Base-by-base conservation (phyloP, 1,284 basidiomycete genomes). In the Tremellales sp. region DNA sequence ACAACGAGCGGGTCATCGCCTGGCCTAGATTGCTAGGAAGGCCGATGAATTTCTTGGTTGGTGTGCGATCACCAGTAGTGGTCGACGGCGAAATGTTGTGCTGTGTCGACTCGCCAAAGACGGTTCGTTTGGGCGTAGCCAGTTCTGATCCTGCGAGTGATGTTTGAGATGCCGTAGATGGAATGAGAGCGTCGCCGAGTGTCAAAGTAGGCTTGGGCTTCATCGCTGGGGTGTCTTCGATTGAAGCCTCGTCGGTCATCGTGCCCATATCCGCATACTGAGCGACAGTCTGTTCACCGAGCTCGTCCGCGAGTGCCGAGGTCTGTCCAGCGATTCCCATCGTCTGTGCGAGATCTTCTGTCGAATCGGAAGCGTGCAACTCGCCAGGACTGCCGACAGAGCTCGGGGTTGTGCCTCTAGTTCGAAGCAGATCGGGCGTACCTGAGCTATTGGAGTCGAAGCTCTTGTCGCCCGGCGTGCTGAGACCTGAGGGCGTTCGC, bases 391-490 rank as follows among this genome's bases (percentile, higher is more conserved):
- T 40, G 6, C 17, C 24, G n/a, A 47, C 43, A 42, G 17, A 49
- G 45, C 25, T 43, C 33, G 51, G 40, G 23, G 41, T 51, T 5
- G 53, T 22, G 17, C 45, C 53, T 23, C 67, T 52, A 21, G 51
- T 58, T 2, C 67, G 67, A 12, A 72, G 64, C 5, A 72, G 60
- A 40, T 72, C 70, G 15, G 70, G 70, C 0, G 70, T 72, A 27
- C 58, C 68, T n/a, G 67, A 67, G 19, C 57, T 61, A 23, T 29
- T 53, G 6, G 70, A 68, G 47, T 58, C 57, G 60, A 70, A 70
- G 48, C 65, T 68, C 45, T 53, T 58, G 53, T 72, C 70, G 15
- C 58, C 62, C 1, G 61, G 59, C 1, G 55, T 51, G 44, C 46
- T 54, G 33, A 66, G 49, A 22, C 53, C 56, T 15, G 63, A 61